Evolutionary conservation across 768 basidiomycete species (phyloP).

Genomic region (Vishniacozyma victoriae): DNA sequence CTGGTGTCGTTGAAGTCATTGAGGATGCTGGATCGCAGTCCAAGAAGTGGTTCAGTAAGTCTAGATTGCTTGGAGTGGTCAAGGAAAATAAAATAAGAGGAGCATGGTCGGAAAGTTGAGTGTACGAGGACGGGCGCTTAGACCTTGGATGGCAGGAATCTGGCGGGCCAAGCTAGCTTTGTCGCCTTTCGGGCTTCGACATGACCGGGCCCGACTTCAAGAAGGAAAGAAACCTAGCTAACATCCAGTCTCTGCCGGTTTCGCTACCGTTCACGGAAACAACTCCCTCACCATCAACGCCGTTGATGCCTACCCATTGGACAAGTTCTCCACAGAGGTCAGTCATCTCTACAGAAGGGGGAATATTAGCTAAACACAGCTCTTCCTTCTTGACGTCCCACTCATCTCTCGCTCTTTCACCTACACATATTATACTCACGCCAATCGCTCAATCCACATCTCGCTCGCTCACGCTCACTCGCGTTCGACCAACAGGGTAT

Average conservation of each 20-base stretch:
- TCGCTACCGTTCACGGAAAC: slow-evolving; percentile 95
- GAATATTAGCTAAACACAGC: not conserved
- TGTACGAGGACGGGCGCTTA: too few species aligned
- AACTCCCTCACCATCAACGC: slow-evolving; percentile 95
- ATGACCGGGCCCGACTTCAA: too few species aligned
- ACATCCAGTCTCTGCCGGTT: slow-evolving; percentile 94
- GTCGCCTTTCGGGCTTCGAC: too few species aligned
- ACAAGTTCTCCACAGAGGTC: slow-evolving; percentile 85
- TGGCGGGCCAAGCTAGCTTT: too few species aligned
- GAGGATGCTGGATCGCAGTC: slow-evolving; percentile 62
- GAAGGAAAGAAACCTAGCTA: too few species aligned
- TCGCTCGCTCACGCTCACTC: not conserved
- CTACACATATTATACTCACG: not conserved
- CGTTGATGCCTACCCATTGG: slow-evolving; percentile 88
- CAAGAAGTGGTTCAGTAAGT: slow-evolving; percentile 97
- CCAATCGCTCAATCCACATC: not conserved
- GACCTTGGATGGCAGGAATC: too few species aligned
- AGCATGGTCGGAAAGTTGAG: too few species aligned
- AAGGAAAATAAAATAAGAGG: too few species aligned
- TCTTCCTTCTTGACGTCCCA: not conserved
- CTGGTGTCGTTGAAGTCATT: slow-evolving; percentile 90
- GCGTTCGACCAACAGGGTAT: slow-evolving; percentile 62
- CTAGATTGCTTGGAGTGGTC: too few species aligned
- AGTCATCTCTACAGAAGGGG: slow-evolving; percentile 20
- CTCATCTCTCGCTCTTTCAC: too few species aligned